Conservation (phyloP, 768 basidiomycete species). For the Leccinum ochraceum region DNA sequence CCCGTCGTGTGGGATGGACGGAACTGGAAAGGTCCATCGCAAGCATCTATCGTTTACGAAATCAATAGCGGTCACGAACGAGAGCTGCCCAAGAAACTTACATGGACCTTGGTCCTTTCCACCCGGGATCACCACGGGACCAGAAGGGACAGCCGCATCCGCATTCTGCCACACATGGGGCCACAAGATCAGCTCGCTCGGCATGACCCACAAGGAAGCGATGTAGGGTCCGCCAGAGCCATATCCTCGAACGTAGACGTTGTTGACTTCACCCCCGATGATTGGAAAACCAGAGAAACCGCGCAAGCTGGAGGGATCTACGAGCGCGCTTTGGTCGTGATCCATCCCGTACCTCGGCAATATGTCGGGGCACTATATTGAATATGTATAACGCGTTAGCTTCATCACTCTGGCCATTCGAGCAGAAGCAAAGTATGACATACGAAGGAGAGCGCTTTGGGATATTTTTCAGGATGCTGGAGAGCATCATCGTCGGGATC, state of each 20-base stretch:
- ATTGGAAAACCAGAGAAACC: not conserved
- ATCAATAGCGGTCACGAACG: not conserved
- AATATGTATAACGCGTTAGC: not conserved
- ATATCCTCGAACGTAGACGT: not conserved
- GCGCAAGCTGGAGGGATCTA: not conserved
- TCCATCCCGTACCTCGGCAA: not conserved
- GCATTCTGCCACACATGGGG: not conserved
- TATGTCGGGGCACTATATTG: not conserved
- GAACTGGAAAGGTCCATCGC: constrained; percentile 2
- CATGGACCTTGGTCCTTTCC: not conserved
- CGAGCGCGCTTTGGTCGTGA: not conserved
- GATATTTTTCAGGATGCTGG: not conserved
- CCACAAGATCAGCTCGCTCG: constrained; percentile 1
- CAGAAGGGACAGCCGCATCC: not conserved
- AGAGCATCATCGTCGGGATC: not conserved
- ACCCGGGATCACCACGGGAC: not conserved
- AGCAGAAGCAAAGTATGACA: not conserved
- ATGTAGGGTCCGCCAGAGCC: not conserved
- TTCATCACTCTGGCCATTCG: not conserved
- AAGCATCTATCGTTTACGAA: constrained; percentile 1
- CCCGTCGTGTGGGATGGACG: constrained; percentile 9
- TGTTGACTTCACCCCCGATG: not conserved
- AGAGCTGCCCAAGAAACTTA: not conserved
- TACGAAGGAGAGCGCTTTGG: not conserved
- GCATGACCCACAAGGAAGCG: not conserved